These are phyloP conservation scores for Nepenthes alata DNA, from an alignment of 179 eudicot species.

Conservation along the genomic window DNA sequence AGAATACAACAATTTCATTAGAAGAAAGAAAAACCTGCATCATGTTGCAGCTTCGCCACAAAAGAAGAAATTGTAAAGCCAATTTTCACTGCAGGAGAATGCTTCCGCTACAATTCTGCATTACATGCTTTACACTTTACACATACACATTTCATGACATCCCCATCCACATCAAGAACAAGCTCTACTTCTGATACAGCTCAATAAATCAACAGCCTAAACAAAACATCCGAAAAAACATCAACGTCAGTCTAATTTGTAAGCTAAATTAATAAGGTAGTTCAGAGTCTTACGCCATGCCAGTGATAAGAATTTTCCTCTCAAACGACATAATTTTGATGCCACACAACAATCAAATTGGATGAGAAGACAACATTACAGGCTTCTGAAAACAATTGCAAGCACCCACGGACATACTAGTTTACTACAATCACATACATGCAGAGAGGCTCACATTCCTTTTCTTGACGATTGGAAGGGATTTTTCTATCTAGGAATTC, in stretches of 20 bases:
- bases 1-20: background rate
- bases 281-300: too few relatives aligned
- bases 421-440: too few relatives aligned
- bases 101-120: slow-evolving; percentile 83
- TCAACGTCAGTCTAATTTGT: background rate
- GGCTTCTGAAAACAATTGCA: background rate
- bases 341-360: too few relatives aligned
- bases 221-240: background rate
- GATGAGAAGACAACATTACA: background rate
- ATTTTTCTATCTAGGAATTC: too few relatives aligned
- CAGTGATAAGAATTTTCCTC: too few relatives aligned
- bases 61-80: slow-evolving; percentile 63
- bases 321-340: too few relatives aligned
- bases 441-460: too few relatives aligned
- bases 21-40: slow-evolving; percentile 47
- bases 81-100: slow-evolving; percentile 46
- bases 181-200: slow-evolving; percentile 68
- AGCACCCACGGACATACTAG: background rate
- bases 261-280: too few relatives aligned
- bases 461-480: too few relatives aligned
- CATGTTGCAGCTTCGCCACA: slow-evolving; percentile 64
- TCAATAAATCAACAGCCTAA: slow-evolving; percentile 84
- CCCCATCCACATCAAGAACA: slow-evolving; percentile 78
- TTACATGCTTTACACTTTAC: slow-evolving; percentile 94
- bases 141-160: slow-evolving; percentile 72